Evolutionary conservation across 192 early-diverging fungal species (phyloP).

Genomic region (Umbelopsis sp.): DNA sequence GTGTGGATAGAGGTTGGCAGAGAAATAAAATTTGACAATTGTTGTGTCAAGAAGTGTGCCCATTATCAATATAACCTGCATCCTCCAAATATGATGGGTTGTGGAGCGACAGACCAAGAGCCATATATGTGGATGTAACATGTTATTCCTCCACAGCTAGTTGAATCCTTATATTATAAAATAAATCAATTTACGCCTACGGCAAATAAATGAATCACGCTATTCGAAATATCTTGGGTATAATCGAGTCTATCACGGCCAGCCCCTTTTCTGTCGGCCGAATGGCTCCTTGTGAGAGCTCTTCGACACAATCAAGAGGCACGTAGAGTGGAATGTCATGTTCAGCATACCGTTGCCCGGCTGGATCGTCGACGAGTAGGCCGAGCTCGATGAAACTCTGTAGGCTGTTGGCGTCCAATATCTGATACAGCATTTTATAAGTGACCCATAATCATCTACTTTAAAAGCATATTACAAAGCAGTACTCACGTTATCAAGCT

Average conservation of each 20-base stretch:
- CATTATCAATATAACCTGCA: too few relatives aligned
- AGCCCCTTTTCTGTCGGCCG: constrained; percentile 56
- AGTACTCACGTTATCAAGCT: constrained; percentile 44
- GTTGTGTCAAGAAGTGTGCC: background rate
- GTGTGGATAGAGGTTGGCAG: too few relatives aligned
- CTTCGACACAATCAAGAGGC: constrained; percentile 23
- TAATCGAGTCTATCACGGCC: constrained; percentile 52
- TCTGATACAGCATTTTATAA: background rate
- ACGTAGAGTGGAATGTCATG: constrained; percentile 22
- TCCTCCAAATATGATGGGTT: too few relatives aligned
- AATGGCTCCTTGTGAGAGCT: constrained; percentile 26
- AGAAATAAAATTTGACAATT: background rate
- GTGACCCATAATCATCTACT: background rate
- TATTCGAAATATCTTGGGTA: constrained; percentile 36
- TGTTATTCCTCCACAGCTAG: too few relatives aligned
- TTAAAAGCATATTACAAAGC: background rate
- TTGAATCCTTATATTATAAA: too few relatives aligned
- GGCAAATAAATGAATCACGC: background rate
- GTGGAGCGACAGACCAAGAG: too few relatives aligned
- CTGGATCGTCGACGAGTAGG: constrained; percentile 28
- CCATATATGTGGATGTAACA: too few relatives aligned
- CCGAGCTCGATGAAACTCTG: constrained; percentile 17
- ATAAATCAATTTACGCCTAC: too few relatives aligned
- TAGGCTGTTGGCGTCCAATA: constrained; percentile 22
- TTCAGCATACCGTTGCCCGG: constrained; percentile 18